These are phyloP conservation scores for Poa pratensis DNA, from an alignment of 176 grass and related monocot species.

Conservation along the genomic window DNA sequence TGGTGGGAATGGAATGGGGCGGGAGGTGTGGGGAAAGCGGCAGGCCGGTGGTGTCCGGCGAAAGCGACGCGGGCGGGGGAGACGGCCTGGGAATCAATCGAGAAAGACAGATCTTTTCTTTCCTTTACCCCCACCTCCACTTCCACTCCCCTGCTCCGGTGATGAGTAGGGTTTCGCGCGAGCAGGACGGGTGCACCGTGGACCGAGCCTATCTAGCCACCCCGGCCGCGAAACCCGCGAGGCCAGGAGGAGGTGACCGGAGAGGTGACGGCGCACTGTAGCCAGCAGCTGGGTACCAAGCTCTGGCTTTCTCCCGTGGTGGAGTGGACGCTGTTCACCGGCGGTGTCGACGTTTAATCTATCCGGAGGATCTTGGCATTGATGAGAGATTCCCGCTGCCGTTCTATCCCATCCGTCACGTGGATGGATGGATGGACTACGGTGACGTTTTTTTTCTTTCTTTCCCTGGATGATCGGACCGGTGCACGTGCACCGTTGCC, in stretches of 20 bases:
- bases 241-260: neutral
- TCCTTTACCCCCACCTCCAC: neutral
- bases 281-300: neutral
- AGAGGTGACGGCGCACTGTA: no score
- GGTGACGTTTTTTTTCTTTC: neutral
- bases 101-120: slow-evolving; percentile 21
- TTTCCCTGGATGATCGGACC: neutral
- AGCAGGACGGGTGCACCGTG: neutral
- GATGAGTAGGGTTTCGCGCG: slow-evolving; percentile 41
- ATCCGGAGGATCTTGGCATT: neutral
- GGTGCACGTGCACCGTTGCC: neutral
- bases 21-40: slow-evolving; percentile 40
- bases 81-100: neutral
- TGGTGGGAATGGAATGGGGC: neutral
- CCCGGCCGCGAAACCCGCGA: no score
- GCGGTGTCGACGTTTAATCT: neutral
- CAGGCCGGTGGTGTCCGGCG: slow-evolving; percentile 56
- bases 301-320: neutral
- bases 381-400: slow-evolving; percentile 10
- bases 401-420: neutral
- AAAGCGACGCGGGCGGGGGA: slow-evolving; percentile 47
- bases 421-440: neutral
- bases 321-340: neutral
- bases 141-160: neutral
- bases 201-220: slow-evolving; percentile 21